These are phyloP conservation scores for Linanthus parryae DNA, from an alignment of 148 eudicot species.

Conservation along the genomic window DNA sequence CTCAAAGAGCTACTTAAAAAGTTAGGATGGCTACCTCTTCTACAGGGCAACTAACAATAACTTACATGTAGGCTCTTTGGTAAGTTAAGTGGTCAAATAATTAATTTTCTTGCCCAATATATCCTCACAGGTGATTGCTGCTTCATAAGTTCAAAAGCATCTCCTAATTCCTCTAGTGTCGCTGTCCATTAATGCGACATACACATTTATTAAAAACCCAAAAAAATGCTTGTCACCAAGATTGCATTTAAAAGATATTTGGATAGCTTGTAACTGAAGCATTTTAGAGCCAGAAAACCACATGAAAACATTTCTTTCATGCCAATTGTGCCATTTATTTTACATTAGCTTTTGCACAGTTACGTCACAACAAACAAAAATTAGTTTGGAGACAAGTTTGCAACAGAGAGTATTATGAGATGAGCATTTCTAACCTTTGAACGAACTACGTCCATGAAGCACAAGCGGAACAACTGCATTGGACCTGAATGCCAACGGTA, in stretches of 20 bases:
- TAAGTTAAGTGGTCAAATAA: too few relatives aligned
- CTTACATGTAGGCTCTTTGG: too few relatives aligned
- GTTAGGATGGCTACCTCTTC: too few relatives aligned
- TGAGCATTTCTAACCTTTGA: conserved; percentile 58
- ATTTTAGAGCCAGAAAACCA: too few relatives aligned
- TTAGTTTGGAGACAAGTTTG: background rate
- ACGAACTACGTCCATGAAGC: conserved; percentile 66
- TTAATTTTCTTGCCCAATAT: background rate
- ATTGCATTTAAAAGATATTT: background rate
- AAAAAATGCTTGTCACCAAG: background rate
- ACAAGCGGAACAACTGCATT: conserved; percentile 93
- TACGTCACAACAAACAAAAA: background rate
- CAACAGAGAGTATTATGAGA: background rate
- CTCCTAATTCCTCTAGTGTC: background rate
- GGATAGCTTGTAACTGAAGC: background rate
- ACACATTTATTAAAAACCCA: background rate
- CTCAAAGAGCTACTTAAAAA: too few relatives aligned
- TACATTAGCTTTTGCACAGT: background rate
- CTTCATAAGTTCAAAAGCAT: background rate
- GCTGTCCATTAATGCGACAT: too few relatives aligned
- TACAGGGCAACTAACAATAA: too few relatives aligned
- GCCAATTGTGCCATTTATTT: background rate
- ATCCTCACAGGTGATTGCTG: background rate
- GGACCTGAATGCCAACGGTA: conserved; percentile 99
- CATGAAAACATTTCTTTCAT: background rate